Percentiles rank a stretch among this genome's conserved stretches.
phyloP scores from a whole-genome alignment of 1,139 yeast species.

The Candida sp. region DNA sequence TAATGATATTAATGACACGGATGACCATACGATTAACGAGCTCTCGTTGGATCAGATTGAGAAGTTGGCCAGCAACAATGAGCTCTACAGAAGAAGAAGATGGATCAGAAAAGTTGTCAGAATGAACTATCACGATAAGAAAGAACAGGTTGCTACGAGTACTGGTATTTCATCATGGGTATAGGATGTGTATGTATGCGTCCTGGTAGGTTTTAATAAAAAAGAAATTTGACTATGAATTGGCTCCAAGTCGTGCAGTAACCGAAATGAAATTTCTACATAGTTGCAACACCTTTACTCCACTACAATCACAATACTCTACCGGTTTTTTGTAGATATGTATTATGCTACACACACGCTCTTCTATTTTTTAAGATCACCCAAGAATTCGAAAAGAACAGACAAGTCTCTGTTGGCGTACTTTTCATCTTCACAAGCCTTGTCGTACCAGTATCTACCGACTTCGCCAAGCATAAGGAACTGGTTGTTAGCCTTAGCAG shows the following conservation, averaged over 20 bases:
- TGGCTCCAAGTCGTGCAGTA: too few species aligned
- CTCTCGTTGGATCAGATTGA: constrained; percentile 2
- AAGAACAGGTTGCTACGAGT: constrained; percentile 7
- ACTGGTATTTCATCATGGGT: constrained; percentile 13
- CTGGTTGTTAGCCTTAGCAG: constrained; percentile 42
- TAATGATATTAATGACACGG: constrained; percentile 9
- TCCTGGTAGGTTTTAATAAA: background rate
- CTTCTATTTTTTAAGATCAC: constrained; percentile 20
- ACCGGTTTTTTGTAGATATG: background rate
- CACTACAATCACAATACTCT: too few species aligned
- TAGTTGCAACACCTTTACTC: too few species aligned
- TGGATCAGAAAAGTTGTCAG: constrained; percentile 38
- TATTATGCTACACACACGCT: background rate
- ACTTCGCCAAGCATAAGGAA: constrained; percentile 47
- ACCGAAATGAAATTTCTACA: too few species aligned
- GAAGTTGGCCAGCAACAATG: constrained; percentile 6
- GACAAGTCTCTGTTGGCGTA: constrained; percentile 48
- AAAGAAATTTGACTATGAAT: too few species aligned
- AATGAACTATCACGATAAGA: constrained; percentile 11
- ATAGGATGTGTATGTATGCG: background rate
- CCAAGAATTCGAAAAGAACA: constrained; percentile 52
- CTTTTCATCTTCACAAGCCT: constrained; percentile 48
- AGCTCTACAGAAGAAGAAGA: constrained; percentile 53
- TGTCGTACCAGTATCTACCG: constrained; percentile 47
- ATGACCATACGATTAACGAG: constrained; percentile 4